These are phyloP conservation scores for Codiaeum variegatum DNA, from an alignment of 441 rosid genomes.

Conservation along the genomic window DNA sequence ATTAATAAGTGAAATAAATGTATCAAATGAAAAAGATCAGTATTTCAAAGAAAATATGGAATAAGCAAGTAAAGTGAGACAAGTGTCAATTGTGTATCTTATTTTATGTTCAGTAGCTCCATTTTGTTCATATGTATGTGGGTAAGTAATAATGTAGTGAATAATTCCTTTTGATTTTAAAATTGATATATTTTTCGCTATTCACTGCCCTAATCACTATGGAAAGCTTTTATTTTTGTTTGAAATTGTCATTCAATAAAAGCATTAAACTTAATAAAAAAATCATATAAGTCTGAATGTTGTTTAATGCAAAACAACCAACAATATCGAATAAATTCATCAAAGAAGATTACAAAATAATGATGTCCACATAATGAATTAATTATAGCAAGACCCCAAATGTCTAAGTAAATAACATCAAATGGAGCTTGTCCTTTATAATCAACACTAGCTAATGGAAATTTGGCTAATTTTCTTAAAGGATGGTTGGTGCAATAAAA, in stretches of 20 bases:
- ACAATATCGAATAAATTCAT: neutral
- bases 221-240: neutral
- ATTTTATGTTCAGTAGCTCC: neutral
- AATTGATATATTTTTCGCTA: too few species aligned
- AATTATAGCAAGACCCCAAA: too few species aligned
- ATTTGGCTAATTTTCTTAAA: too few species aligned
- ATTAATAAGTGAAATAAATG: neutral
- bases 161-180: neutral
- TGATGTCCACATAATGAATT: conserved; percentile 13
- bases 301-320: neutral
- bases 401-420: too few species aligned
- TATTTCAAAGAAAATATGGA: neutral
- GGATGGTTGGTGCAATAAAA: too few species aligned
- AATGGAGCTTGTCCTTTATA: too few species aligned
- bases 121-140: neutral
- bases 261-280: neutral
- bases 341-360: too few species aligned
- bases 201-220: too few species aligned
- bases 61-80: neutral
- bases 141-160: neutral
- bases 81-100: neutral
- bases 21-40: neutral
- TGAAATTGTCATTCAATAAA: neutral
- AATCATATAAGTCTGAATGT: neutral
- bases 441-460: too few species aligned